These are phyloP conservation scores for Ascochyta fabae DNA, from an alignment of 2,329 filamentous ascomycete genomes.

Conservation along the genomic window DNA sequence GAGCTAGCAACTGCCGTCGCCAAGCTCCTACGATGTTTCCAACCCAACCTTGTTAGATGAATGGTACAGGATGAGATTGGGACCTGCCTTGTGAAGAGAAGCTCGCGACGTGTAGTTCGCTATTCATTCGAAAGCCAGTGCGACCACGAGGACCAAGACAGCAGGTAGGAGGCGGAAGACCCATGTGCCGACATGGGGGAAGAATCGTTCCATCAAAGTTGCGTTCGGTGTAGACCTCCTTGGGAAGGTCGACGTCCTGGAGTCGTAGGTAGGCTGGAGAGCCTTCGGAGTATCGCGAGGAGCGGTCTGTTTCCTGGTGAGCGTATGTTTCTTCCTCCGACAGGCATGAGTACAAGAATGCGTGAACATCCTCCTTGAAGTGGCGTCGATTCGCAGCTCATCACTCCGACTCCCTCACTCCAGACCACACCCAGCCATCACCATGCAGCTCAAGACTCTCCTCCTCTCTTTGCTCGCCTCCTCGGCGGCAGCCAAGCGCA, in stretches of 20 bases:
- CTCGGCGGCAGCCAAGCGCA: constrained; percentile 16
- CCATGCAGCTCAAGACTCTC: constrained; percentile 19
- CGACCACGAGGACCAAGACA: constrained; percentile 7
- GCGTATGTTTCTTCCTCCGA: neutral
- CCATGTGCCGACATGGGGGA: neutral
- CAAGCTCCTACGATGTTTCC: neutral
- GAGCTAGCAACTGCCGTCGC: constrained; percentile 8
- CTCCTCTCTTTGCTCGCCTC: constrained; percentile 16
- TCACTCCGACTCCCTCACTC: constrained; percentile 9
- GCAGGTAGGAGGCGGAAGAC: constrained; percentile 8
- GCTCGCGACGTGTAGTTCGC: constrained; percentile 1
- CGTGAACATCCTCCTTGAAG: neutral
- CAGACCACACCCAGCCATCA: constrained; percentile 3
- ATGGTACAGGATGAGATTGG: constrained; percentile 4
- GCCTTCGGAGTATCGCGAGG: constrained; percentile 1
- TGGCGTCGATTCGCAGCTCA: constrained; percentile 19
- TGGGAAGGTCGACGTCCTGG: constrained; percentile 10
- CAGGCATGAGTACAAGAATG: constrained; percentile 10
- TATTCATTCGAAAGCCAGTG: neutral
- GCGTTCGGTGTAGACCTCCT: constrained; percentile 11
- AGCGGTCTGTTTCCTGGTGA: neutral
- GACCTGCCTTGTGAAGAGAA: constrained; percentile 18
- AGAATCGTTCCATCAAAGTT: neutral
- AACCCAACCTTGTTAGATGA: constrained; percentile 5
- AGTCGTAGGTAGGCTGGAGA: neutral